Evolutionary conservation across 2,329 filamentous ascomycete species (phyloP).

Genomic region (Chaetomium strumarium): DNA sequence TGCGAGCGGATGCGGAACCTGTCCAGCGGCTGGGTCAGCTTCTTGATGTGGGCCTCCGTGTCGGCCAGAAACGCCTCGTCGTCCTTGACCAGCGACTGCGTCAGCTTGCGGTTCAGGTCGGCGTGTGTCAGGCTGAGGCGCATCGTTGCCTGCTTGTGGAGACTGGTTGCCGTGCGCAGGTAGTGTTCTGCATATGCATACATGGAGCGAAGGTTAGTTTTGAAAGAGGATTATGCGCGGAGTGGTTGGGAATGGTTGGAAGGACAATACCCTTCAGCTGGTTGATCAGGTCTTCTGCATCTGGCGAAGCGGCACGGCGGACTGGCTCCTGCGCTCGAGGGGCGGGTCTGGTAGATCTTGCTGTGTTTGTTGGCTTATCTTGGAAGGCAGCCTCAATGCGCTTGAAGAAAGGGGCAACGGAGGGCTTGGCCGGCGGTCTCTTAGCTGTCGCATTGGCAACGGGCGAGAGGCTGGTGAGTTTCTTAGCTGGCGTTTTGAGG

Average conservation of each 20-base stretch:
- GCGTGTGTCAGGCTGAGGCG: conserved; percentile 14
- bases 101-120: conserved; percentile 4
- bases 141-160: conserved; percentile 11
- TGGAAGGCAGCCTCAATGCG: conserved; percentile 15
- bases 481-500: conserved; percentile 4
- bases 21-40: conserved; percentile 12
- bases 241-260: neutral
- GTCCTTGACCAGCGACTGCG: neutral
- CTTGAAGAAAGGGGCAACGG: conserved; percentile 18
- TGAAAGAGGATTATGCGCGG: neutral
- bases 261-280: conserved; percentile 14
- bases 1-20: conserved; percentile 14
- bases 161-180: conserved; percentile 12
- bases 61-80: conserved; percentile 13
- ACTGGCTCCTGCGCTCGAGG: neutral
- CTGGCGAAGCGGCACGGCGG: conserved; percentile 4
- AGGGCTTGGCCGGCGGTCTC: conserved; percentile 4
- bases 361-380: neutral
- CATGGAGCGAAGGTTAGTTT: neutral
- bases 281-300: conserved; percentile 15
- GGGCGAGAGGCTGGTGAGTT: neutral
- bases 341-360: neutral
- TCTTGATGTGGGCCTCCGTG: conserved; percentile 7
- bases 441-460: no score
- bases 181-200: conserved; percentile 17